Percentiles rank a stretch among this genome's conserved stretches.
phyloP scores from a whole-genome alignment of 768 basidiomycete genomes.

The Suillus clintonianus region DNA sequence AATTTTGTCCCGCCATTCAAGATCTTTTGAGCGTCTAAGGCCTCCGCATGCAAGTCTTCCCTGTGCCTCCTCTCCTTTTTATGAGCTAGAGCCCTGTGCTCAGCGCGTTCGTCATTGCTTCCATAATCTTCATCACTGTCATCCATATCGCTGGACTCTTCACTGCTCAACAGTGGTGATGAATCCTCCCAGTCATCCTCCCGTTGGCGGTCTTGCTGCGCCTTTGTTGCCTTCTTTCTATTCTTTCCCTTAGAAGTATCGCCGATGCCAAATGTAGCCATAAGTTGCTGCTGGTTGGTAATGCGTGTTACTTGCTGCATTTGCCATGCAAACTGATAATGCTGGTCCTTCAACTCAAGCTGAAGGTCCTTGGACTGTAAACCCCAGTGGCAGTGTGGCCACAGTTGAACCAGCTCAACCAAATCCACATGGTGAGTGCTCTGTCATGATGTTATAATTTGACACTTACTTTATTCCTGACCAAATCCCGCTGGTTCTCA shows the following conservation, averaged over 20 bases:
- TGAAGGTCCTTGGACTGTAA: too few species aligned
- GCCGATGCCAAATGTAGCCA: neutral
- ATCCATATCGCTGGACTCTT: neutral
- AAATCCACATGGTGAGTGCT: too few species aligned
- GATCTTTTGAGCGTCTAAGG: neutral
- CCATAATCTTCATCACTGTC: neutral
- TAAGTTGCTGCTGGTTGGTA: neutral
- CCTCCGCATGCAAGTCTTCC: neutral
- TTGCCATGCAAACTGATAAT: too few species aligned
- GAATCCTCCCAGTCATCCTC: neutral
- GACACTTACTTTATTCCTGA: too few species aligned
- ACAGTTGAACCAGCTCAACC: too few species aligned
- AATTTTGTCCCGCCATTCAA: neutral
- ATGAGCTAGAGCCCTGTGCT: neutral
- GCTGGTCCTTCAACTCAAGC: too few species aligned
- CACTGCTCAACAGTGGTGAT: neutral
- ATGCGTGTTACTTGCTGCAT: too few species aligned
- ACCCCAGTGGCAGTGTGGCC: too few species aligned
- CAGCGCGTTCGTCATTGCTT: neutral
- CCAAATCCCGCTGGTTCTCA: too few species aligned
- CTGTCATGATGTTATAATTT: too few species aligned
- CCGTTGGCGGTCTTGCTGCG: neutral
- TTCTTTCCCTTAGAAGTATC: neutral
- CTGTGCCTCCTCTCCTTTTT: neutral
- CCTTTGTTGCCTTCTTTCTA: neutral